Conservation (phyloP, 306 rosid genomes). For the Lathyrus tuberosus region DNA sequence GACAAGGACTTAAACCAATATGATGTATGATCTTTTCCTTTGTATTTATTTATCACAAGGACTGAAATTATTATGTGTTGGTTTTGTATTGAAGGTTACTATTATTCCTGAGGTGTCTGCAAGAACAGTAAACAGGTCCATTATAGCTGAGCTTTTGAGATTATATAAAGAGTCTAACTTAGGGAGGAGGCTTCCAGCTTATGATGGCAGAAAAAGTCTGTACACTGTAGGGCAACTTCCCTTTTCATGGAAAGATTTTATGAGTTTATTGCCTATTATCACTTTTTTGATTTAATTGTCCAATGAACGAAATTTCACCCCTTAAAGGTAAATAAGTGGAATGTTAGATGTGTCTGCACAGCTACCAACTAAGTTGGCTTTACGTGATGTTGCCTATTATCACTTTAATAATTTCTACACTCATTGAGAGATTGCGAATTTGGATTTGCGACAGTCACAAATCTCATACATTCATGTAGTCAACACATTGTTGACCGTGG, state of each 20-base stretch:
- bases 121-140: slow-evolving; percentile 82
- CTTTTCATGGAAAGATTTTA: slow-evolving; percentile 85
- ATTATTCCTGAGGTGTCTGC: slow-evolving; percentile 92
- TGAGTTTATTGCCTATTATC: slow-evolving; percentile 29
- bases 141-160: slow-evolving; percentile 89
- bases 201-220: slow-evolving; percentile 95
- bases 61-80: slow-evolving; percentile 30
- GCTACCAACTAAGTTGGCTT: too few species aligned
- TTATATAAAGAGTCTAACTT: slow-evolving; percentile 79
- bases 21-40: slow-evolving; percentile 69
- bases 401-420: slow-evolving; percentile 42
- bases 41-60: neutral
- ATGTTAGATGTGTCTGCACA: too few species aligned
- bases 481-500: neutral
- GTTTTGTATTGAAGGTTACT: slow-evolving; percentile 63
- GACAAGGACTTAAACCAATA: slow-evolving; percentile 97
- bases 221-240: slow-evolving; percentile 98
- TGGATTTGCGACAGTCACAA: neutral
- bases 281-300: too few species aligned
- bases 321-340: too few species aligned
- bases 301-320: too few species aligned
- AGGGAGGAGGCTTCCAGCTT: slow-evolving; percentile 95
- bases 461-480: neutral
- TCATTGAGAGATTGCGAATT: neutral
- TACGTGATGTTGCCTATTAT: neutral